Conservation (phyloP, 441 rosid species). For the Erodium moschatum region DNA sequence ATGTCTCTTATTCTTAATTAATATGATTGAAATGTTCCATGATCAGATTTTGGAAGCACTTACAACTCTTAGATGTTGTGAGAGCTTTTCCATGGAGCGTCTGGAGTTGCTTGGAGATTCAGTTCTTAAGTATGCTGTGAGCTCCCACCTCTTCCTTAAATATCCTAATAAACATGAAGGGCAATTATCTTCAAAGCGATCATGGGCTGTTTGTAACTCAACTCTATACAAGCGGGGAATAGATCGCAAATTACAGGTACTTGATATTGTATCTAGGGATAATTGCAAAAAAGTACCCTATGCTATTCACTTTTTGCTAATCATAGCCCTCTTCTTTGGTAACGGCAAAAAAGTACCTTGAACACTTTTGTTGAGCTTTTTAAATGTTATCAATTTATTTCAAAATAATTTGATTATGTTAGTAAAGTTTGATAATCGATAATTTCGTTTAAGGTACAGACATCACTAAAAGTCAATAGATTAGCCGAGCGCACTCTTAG, state of each 20-base stretch:
- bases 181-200: conserved; percentile 42
- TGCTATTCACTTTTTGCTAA: too few relatives aligned
- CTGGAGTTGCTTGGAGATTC: conserved; percentile 96
- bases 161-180: conserved; percentile 70
- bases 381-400: too few relatives aligned
- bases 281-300: too few relatives aligned
- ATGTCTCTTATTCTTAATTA: not conserved
- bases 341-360: too few relatives aligned
- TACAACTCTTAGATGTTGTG: conserved; percentile 63
- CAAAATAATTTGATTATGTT: too few relatives aligned
- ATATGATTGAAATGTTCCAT: conserved; percentile 10
- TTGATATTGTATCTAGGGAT: not conserved
- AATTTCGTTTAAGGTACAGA: too few relatives aligned
- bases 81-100: conserved; percentile 90
- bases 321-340: too few relatives aligned
- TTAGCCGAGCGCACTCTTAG: too few relatives aligned
- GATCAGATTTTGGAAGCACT: conserved; percentile 74
- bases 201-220: conserved; percentile 49
- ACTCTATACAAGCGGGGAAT: conserved; percentile 61
- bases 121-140: conserved; percentile 68
- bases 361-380: too few relatives aligned
- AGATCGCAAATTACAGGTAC: conserved; percentile 62
- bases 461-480: too few relatives aligned
- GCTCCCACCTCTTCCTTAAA: conserved; percentile 65
- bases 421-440: too few relatives aligned